Conservation (phyloP, 1,284 basidiomycete genomes). For the Rhodotorula sp. region DNA sequence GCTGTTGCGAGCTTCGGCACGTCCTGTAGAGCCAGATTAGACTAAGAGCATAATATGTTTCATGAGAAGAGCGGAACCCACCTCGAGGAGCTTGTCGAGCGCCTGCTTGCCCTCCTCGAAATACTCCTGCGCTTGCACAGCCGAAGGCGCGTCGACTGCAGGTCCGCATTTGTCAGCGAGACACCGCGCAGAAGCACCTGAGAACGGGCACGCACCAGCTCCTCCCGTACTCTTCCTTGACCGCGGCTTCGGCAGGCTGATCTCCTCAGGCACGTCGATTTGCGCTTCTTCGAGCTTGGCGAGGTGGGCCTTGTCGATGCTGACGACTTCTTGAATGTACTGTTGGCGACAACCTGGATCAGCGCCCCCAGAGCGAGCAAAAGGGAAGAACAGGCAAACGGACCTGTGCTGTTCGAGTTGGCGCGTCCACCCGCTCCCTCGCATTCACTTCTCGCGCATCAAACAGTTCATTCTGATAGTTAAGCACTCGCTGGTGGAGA, state of each 20-base stretch:
- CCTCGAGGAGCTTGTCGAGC: constrained; percentile 22
- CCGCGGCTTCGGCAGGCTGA: not conserved
- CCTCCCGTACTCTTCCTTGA: constrained; percentile 27
- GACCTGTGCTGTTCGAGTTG: constrained; percentile 6
- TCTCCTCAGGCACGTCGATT: constrained; percentile 8
- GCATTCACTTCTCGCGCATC: constrained; percentile 30
- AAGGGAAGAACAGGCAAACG: not conserved
- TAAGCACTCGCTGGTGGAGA: constrained; percentile 28
- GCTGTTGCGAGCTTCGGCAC: constrained; percentile 18
- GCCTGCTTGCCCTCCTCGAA: constrained; percentile 13
- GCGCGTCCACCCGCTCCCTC: constrained; percentile 16
- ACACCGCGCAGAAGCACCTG: rapidly evolving
- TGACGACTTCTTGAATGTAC: constrained; percentile 14
- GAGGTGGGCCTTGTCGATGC: constrained; percentile 9
- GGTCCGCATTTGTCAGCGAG: no score
- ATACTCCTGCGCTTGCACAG: constrained; percentile 25
- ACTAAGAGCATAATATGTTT: no score
- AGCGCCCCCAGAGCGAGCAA: not conserved
- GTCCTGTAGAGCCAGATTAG: constrained; percentile 5
- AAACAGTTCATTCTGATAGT: constrained; percentile 32
- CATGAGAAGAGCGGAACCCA: not conserved
- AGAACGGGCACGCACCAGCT: constrained; percentile 4
- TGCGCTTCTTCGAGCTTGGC: constrained; percentile 11
- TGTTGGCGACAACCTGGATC: not conserved
- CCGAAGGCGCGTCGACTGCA: constrained; percentile 11